phyloP scores from a whole-genome alignment of 345 rosid genomes.

The Sisymbrium altissimum region DNA sequence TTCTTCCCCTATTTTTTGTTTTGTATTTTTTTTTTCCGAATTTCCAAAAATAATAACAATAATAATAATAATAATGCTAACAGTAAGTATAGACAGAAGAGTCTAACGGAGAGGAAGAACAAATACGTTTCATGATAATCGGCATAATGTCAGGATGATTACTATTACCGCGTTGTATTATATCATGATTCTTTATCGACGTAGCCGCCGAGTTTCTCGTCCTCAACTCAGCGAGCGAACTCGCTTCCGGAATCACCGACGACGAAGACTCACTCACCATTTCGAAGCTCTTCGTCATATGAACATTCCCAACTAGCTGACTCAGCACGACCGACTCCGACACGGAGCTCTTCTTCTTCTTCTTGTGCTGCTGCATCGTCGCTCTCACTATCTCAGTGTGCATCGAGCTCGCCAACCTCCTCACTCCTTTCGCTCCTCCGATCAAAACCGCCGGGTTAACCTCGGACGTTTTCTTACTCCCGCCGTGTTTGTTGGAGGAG shows the following conservation, averaged over 20 bases:
- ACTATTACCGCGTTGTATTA: conserved; percentile 42
- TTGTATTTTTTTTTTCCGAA: neutral
- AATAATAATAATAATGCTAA: conserved; percentile 18
- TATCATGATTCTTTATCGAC: conserved; percentile 7
- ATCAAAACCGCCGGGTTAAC: conserved; percentile 55
- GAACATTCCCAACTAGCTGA: conserved; percentile 57
- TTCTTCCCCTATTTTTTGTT: neutral
- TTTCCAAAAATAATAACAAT: neutral
- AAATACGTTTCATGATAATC: conserved; percentile 56
- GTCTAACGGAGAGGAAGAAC: conserved; percentile 50
- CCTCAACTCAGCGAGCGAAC: conserved; percentile 40
- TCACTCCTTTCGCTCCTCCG: conserved; percentile 75
- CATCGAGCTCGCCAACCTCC: conserved; percentile 62
- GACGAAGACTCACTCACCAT: conserved; percentile 47
- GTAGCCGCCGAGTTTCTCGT: conserved; percentile 32
- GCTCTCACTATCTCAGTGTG: conserved; percentile 67
- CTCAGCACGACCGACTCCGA: conserved; percentile 60
- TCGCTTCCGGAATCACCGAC: conserved; percentile 38
- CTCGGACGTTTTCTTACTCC: conserved; percentile 40
- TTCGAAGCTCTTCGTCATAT: conserved; percentile 45
- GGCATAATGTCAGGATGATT: conserved; percentile 33
- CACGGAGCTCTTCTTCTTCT: conserved; percentile 48
- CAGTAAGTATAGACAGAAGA: conserved; percentile 70
- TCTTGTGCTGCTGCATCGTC: conserved; percentile 59
- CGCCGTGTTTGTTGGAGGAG: conserved; percentile 31